phyloP scores from a whole-genome alignment of 2,329 filamentous ascomycete species.

The Camillea tinctor region DNA sequence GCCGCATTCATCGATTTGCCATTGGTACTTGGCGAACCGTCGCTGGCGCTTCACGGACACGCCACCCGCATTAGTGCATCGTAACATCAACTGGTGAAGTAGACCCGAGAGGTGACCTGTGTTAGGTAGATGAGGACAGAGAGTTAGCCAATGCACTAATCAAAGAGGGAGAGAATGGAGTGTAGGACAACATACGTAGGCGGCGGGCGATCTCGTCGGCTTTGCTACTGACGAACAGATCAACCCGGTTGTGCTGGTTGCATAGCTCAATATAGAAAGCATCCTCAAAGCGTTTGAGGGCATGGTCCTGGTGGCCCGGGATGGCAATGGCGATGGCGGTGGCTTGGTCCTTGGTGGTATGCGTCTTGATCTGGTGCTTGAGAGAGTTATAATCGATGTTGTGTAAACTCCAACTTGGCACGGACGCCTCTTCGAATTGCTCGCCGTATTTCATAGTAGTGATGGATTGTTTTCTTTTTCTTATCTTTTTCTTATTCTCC shows the following conservation, averaged over 20 bases:
- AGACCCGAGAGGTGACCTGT: conserved; percentile 49
- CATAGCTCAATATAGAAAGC: conserved; percentile 70
- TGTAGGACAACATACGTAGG: conserved; percentile 51
- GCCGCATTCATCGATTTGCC: conserved; percentile 56
- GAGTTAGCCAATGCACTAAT: not conserved
- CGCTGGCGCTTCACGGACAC: conserved; percentile 48
- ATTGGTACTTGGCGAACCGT: conserved; percentile 53
- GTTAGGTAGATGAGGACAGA: not conserved
- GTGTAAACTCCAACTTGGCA: conserved; percentile 79
- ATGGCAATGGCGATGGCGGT: conserved; percentile 68
- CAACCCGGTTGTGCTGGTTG: conserved; percentile 73
- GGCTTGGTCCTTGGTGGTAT: conserved; percentile 71
- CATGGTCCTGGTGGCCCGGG: conserved; percentile 64
- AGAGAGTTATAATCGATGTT: conserved; percentile 89
- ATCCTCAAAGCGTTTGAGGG: conserved; percentile 64
- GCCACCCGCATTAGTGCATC: conserved; percentile 37
- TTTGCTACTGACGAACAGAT: conserved; percentile 78
- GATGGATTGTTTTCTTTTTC: conserved; percentile 1
- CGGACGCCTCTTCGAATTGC: conserved; percentile 70
- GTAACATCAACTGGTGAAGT: conserved; percentile 47
- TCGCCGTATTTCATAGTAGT: conserved; percentile 71
- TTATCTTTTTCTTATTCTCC: not conserved
- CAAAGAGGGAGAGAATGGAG: conserved; percentile 2
- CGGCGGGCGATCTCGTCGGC: conserved; percentile 72
- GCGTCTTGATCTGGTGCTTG: conserved; percentile 78